Evolutionary conservation across 1,139 yeast genomes (phyloP), one percentile per base, ranked within the genome.

Genomic region (Zygoascus sp.): DNA sequence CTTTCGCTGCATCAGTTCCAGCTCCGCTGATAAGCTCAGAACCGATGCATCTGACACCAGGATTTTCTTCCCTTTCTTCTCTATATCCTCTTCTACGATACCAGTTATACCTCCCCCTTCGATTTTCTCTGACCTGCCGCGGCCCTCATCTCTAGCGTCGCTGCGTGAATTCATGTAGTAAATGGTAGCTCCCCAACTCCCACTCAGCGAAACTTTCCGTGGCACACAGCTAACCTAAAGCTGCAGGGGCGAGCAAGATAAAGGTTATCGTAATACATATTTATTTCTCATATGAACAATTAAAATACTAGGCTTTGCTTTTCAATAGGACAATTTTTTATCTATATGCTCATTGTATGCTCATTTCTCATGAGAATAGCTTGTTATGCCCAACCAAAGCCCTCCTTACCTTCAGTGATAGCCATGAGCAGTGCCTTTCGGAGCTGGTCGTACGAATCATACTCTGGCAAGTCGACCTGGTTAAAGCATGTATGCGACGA

Each of bases 401-500:
- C 98, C 71, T 87, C 97, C 60, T 86, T 85, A 13, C 98, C 98
- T 65, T 92, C 98, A 22, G 90, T 86, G 15, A 94, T 80, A 0
- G 98, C 97, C 59, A 85, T 67, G 56, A 90, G 69, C 51, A 94
- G 67, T 1, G 95, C 81, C 3, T 87, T 85, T 55, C 97, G 76
- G 51, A 94, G 74, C 15, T 85, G 80, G 50, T 89, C 96, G 62
- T 92, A 92, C 9, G 83, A 79, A 49, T 84, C 95, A 66, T 94
- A 94, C 30, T 89, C 95, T 0, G 99, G 99, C 50, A 94, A 70
- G 64, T 89, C 96, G 52, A 94, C 75, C 67, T 92, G 97, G 65
- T 92, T 92, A 72, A 90, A 90, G 66, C 98, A 92, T 0, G 98
- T 92, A 63, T 92, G 98, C 2, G 97, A 86, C 1, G 96, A 83